Evolutionary conservation across 2,329 filamentous ascomycete species (phyloP).

Genomic region (Microdochium trichocladiopsis): DNA sequence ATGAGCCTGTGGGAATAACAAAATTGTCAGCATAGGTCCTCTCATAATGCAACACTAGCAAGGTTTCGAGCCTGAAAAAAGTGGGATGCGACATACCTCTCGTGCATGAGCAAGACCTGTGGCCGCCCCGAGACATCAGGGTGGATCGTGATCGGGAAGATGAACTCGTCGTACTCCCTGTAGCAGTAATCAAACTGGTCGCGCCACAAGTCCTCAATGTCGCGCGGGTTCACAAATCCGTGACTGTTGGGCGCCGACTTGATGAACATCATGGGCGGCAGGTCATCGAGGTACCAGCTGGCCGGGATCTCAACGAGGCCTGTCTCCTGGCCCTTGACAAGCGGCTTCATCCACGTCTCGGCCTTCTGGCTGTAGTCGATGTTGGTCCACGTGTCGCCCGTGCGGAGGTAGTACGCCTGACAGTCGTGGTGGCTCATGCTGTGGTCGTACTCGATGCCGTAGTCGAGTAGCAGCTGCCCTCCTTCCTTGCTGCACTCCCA

Average conservation of each 20-base stretch:
- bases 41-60: too few relatives aligned
- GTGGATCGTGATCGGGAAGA: constrained; percentile 73
- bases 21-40: not conserved
- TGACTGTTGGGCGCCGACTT: constrained; percentile 59
- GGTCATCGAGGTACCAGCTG: constrained; percentile 57
- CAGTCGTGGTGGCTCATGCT: constrained; percentile 60
- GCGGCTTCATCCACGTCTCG: constrained; percentile 59
- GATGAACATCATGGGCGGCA: constrained; percentile 68
- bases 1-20: constrained; percentile 7
- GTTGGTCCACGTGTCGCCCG: constrained; percentile 59
- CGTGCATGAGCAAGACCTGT: constrained; percentile 67
- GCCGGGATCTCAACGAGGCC: constrained; percentile 62
- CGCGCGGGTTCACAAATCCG: constrained; percentile 46
- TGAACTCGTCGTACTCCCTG: constrained; percentile 68
- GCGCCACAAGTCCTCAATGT: constrained; percentile 56
- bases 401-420: constrained; percentile 56
- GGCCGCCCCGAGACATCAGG: constrained; percentile 67
- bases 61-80: too few relatives aligned
- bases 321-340: constrained; percentile 50
- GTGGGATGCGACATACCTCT: constrained; percentile 40
- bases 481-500: constrained; percentile 69
- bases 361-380: constrained; percentile 60
- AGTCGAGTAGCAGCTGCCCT: constrained; percentile 55
- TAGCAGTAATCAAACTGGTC: constrained; percentile 71
- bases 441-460: constrained; percentile 66